These are phyloP conservation scores for Xylariaceae sp. DNA, from an alignment of 2,329 filamentous ascomycete species.

Conservation along the genomic window DNA sequence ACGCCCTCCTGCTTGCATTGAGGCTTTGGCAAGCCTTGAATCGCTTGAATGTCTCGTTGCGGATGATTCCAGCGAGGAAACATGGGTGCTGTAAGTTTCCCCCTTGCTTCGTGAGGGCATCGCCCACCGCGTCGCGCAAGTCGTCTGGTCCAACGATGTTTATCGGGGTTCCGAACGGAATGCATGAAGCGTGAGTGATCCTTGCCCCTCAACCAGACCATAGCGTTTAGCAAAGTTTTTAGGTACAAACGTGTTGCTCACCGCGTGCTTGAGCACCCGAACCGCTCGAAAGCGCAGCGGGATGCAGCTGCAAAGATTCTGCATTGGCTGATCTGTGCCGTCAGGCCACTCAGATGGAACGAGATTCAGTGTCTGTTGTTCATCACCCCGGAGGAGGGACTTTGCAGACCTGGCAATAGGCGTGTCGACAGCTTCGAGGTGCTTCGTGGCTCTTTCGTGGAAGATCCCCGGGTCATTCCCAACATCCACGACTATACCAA, in stretches of 20 bases:
- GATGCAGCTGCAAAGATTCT: background rate
- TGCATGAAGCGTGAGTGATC: no score
- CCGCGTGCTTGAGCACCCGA: background rate
- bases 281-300: background rate
- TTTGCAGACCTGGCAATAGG: background rate
- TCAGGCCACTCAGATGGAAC: background rate
- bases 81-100: no score
- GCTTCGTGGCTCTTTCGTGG: background rate
- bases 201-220: no score
- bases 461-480: background rate
- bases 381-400: background rate
- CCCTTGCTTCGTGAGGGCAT: no score
- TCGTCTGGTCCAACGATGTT: no score
- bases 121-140: no score
- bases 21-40: conserved; percentile 4
- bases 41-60: conserved; percentile 4
- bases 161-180: no score
- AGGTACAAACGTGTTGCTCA: background rate
- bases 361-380: background rate
- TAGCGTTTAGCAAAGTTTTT: no score
- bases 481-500: background rate
- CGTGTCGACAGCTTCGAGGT: background rate
- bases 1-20: conserved; percentile 2
- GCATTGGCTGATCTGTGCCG: background rate
- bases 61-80: no score